These are phyloP conservation scores for Hanseniaspora clermontiae DNA, from an alignment of 805 yeast genomes.

Conservation along the genomic window DNA sequence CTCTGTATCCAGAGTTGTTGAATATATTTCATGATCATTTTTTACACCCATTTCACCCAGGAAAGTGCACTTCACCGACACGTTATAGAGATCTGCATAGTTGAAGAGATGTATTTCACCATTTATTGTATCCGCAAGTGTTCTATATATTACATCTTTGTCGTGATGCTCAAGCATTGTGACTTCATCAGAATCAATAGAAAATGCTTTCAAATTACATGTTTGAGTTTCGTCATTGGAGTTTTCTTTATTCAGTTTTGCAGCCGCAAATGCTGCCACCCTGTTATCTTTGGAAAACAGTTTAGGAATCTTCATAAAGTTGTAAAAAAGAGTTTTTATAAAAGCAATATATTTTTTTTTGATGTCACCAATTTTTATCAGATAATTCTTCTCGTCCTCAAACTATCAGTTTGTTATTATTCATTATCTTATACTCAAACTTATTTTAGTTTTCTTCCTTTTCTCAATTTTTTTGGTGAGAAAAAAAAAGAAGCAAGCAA, in stretches of 20 bases:
- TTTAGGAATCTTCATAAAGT: not conserved
- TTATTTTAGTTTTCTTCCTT: no score
- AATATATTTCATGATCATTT: conserved; percentile 38
- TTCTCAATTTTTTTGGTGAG: no score
- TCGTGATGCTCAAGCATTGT: not conserved
- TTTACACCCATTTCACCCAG: conserved; percentile 47
- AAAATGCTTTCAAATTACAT: not conserved
- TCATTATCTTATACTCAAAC: no score
- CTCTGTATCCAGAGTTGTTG: conserved; percentile 43
- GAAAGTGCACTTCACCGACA: conserved; percentile 39
- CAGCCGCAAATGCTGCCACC: not conserved
- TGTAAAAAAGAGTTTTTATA: no score
- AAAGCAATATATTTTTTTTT: no score
- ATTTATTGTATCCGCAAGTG: not conserved
- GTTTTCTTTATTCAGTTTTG: not conserved
- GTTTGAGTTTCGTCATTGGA: not conserved
- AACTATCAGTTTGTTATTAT: no score
- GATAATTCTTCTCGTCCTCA: no score
- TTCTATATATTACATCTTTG: not conserved
- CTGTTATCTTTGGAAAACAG: not conserved
- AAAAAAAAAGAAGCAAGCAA: no score
- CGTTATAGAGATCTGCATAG: not conserved
- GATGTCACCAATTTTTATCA: no score
- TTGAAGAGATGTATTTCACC: not conserved
- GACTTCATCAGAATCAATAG: not conserved